Conservation (phyloP, 2,329 filamentous ascomycete genomes). For the Hymenoscyphus linearis region DNA sequence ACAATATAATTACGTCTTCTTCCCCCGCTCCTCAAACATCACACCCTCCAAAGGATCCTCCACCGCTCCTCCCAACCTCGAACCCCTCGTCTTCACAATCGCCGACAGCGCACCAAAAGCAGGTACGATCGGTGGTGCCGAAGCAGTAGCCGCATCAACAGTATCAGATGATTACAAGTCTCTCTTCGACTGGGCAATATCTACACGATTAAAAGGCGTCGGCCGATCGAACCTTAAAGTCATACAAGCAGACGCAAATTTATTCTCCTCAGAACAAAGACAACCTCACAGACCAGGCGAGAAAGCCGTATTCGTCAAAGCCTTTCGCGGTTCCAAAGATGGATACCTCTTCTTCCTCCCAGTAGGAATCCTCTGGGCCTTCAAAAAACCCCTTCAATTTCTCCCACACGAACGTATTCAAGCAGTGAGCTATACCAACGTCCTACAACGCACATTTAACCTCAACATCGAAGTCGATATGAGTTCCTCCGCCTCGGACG, state of each 20-base stretch:
- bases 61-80: constrained; percentile 34
- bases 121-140: constrained; percentile 48
- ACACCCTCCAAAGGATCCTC: constrained; percentile 43
- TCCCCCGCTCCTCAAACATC: constrained; percentile 48
- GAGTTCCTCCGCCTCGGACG: constrained; percentile 30
- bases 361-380: constrained; percentile 63
- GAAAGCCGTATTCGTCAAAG: constrained; percentile 60
- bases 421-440: constrained; percentile 61
- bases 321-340: constrained; percentile 63
- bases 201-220: constrained; percentile 44
- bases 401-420: constrained; percentile 55
- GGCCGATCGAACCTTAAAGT: constrained; percentile 43
- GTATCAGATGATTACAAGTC: constrained; percentile 55
- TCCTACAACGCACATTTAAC: constrained; percentile 65
- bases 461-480: constrained; percentile 53
- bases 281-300: constrained; percentile 55
- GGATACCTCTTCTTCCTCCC: constrained; percentile 63
- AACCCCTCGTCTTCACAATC: constrained; percentile 62
- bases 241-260: constrained; percentile 46
- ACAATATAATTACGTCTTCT: constrained; percentile 61
- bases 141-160: constrained; percentile 43
- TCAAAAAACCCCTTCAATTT: constrained; percentile 64
- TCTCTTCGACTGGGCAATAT: constrained; percentile 57
- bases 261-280: constrained; percentile 52
- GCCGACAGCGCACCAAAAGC: constrained; percentile 55